phyloP scores from a whole-genome alignment of 495 filamentous ascomycete species.

The Sordaria brevicollis region DNA sequence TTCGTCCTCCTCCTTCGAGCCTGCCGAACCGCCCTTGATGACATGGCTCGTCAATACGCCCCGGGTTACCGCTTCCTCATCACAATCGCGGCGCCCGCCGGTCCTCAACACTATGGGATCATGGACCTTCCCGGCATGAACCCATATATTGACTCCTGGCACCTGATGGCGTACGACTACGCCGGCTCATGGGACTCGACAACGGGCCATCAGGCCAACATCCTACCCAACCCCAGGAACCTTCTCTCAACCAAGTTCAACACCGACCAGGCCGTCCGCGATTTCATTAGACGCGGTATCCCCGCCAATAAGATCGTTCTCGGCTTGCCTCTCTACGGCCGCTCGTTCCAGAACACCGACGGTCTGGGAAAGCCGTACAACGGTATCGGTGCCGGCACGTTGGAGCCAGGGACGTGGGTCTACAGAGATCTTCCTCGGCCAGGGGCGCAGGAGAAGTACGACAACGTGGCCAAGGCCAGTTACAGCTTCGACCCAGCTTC shows the following conservation, averaged over 20 bases:
- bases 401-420: conserved; percentile 73
- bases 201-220: conserved; percentile 67
- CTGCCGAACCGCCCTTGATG: conserved; percentile 54
- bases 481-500: conserved; percentile 56
- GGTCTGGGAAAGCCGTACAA: conserved; percentile 59
- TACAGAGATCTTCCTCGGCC: conserved; percentile 51
- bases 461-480: conserved; percentile 46
- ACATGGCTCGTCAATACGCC: conserved; percentile 41
- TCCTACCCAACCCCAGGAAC: conserved; percentile 44
- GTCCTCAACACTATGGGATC: conserved; percentile 55
- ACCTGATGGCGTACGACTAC: conserved; percentile 76
- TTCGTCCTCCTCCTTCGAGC: conserved; percentile 60
- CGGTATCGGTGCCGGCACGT: conserved; percentile 54
- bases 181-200: conserved; percentile 58
- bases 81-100: conserved; percentile 57
- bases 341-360: conserved; percentile 60
- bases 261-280: conserved; percentile 52
- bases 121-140: conserved; percentile 63
- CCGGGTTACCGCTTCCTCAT: conserved; percentile 54
- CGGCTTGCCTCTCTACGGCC: conserved; percentile 80
- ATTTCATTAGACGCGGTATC: conserved; percentile 58
- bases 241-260: conserved; percentile 54
- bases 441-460: conserved; percentile 36
- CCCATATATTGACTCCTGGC: conserved; percentile 70
- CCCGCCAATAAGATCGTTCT: conserved; percentile 60